A percentile compares a stretch with the other conserved stretches of the same genome.
Evolutionary conservation across 192 early-diverging fungal species (phyloP).

Genomic region (Coemansia guatemalensis): DNA sequence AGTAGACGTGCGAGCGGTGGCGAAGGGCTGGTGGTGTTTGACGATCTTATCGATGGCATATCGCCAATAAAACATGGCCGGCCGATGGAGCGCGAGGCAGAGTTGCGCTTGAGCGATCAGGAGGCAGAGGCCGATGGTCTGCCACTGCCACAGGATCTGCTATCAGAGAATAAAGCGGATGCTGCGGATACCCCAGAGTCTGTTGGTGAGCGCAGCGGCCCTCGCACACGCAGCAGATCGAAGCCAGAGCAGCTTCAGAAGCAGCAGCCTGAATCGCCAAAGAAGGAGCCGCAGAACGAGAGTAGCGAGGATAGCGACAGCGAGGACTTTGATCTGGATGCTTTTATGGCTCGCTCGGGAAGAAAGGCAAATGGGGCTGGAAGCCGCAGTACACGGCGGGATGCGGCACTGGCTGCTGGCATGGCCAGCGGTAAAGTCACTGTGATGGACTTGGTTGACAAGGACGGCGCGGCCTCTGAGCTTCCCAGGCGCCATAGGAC

Average conservation of each 20-base stretch:
- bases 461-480: neutral
- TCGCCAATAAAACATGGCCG: slow-evolving; percentile 33
- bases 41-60: slow-evolving; percentile 34
- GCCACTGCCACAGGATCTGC: neutral
- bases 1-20: slow-evolving; percentile 1
- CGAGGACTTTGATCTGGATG: slow-evolving; percentile 22
- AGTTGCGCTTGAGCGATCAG: slow-evolving; percentile 1
- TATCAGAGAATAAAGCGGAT: neutral
- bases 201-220: too few relatives aligned
- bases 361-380: neutral
- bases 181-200: too few relatives aligned
- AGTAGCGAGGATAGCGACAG: slow-evolving; percentile 3
- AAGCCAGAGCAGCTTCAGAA: too few relatives aligned
- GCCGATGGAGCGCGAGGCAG: slow-evolving; percentile 4
- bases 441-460: neutral
- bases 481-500: slow-evolving; percentile 4
- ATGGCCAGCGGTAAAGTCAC: too few relatives aligned
- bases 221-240: too few relatives aligned
- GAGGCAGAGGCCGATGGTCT: slow-evolving; percentile 1
- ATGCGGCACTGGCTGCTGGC: neutral
- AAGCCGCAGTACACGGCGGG: neutral
- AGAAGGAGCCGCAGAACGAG: neutral
- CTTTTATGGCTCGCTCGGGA: slow-evolving; percentile 2
- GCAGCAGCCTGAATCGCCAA: neutral
- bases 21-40: slow-evolving; percentile 13